Evolutionary conservation across 1,284 basidiomycete species (phyloP).

Genomic region (Sphagnurus paluster): DNA sequence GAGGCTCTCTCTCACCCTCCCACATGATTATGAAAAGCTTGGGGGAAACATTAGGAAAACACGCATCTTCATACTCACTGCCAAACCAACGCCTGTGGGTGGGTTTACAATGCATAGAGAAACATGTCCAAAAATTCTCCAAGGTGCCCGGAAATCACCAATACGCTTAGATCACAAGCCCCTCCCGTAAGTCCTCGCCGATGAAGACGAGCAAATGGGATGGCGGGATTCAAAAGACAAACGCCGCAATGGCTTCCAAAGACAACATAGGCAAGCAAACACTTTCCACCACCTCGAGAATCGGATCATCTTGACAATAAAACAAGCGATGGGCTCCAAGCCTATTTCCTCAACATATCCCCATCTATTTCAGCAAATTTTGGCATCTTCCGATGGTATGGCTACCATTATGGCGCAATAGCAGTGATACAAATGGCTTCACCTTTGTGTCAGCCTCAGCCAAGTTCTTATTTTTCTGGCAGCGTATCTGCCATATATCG

Average conservation of each 20-base stretch:
- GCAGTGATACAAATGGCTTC: too few relatives aligned
- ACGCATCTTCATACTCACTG: background rate
- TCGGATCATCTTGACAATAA: conserved; percentile 8
- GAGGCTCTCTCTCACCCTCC: too few relatives aligned
- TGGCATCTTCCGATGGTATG: too few relatives aligned
- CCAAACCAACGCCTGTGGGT: background rate
- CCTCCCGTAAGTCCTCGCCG: conserved; percentile 13
- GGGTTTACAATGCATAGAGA: background rate
- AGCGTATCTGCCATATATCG: too few relatives aligned
- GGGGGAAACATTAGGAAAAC: background rate
- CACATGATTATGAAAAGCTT: too few relatives aligned
- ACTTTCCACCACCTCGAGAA: background rate
- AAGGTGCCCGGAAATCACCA: background rate
- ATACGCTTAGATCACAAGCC: conserved; percentile 2
- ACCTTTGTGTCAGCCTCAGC: too few relatives aligned
- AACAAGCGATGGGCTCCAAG: conserved; percentile 1
- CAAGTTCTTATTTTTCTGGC: too few relatives aligned
- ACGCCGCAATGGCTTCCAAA: conserved; percentile 1
- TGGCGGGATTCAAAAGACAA: conserved; percentile 1
- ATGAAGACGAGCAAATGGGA: background rate
- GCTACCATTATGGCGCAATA: too few relatives aligned
- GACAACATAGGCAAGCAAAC: conserved; percentile 5
- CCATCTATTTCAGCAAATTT: too few relatives aligned
- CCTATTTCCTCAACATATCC: background rate
- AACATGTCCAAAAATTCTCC: conserved; percentile 1